Base-by-base conservation (phyloP, 805 yeast species). In the Starmerella vitae region DNA sequence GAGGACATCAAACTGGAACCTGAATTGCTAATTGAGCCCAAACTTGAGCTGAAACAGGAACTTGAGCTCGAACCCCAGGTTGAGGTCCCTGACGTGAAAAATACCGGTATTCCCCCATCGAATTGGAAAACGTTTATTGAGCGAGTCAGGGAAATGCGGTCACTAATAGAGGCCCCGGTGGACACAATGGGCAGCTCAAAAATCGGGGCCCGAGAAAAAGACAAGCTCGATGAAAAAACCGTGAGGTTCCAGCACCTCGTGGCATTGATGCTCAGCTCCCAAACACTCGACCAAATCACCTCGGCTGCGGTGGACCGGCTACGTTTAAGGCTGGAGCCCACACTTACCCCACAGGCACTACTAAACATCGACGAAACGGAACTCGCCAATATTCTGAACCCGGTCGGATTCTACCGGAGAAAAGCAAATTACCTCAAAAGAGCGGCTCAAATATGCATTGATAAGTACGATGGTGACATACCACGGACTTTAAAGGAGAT, bases 201-300 rank as follows among this genome's bases (percentile, higher is more conserved):
- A 34, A 55, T 71, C 8, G 74, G 74, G 1, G 59, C 62, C 26
- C 34, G 26, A 18, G 25, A 31, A 20, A 7, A 31, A 4, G 10
- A 49, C 14, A 9, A 12, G 36, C 9, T 31, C 7, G 33, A 25
- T 18, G 41, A 41, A 5, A 52, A 53, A 39, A 61, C 62, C 14
- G 66, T 63, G 52, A 65, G 95, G 36, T 78, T 77, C 52, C 95
- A 85, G 56, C 63, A 82, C 26, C 64, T 86, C 25, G 66, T 85
- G 0, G 76, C 94, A 3, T 65, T 86, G 37, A 81, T 86, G 86
- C 71, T 86, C 22, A 81, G 94, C 8, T 71, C 95, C 0, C 96
- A 86, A 50, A 86, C 97, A 2, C 85, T 80, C 54, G 97, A 86
- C 57, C 94, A 83, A 56, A 72, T 77, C 34, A 86, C 83, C 44